Percentiles rank a stretch among this genome's conserved stretches.
These are phyloP conservation scores for Neurospora crassa DNA, from an alignment of 2,329 filamentous ascomycete genomes.

Conservation along the genomic window DNA sequence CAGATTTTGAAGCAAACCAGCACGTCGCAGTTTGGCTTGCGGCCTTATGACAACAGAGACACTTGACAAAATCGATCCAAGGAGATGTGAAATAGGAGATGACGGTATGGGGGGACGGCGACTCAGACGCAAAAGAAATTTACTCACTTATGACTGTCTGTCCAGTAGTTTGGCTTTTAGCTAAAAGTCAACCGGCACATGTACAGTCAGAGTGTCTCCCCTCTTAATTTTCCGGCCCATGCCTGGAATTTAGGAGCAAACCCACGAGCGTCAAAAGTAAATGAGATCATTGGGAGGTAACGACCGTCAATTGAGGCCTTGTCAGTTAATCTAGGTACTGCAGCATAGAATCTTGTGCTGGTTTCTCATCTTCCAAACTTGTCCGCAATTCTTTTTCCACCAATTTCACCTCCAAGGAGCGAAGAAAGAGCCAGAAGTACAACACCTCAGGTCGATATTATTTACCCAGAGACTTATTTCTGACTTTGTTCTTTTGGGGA, in stretches of 20 bases:
- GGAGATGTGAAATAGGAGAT: background rate
- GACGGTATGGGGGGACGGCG: accelerated
- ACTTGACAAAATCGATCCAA: background rate
- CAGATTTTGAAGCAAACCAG: background rate
- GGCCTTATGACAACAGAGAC: background rate
- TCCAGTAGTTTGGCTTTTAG: background rate
- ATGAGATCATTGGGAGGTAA: background rate
- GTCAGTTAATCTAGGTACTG: background rate
- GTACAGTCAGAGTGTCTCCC: background rate
- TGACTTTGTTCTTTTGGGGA: no score
- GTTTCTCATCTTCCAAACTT: background rate
- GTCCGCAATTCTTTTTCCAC: background rate
- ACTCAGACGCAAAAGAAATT: accelerated
- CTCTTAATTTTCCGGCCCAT: background rate
- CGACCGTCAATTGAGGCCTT: background rate
- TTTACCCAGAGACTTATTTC: no score
- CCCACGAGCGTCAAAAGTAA: background rate
- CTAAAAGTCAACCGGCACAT: background rate
- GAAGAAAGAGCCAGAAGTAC: no score
- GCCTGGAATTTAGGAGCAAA: background rate
- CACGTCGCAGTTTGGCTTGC: background rate
- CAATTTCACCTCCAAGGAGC: background rate
- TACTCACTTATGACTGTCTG: background rate
- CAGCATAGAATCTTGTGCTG: no score
- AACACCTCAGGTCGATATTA: no score